Evolutionary conservation across 768 basidiomycete species (phyloP).

Genomic region (Kwoniella pini): DNA sequence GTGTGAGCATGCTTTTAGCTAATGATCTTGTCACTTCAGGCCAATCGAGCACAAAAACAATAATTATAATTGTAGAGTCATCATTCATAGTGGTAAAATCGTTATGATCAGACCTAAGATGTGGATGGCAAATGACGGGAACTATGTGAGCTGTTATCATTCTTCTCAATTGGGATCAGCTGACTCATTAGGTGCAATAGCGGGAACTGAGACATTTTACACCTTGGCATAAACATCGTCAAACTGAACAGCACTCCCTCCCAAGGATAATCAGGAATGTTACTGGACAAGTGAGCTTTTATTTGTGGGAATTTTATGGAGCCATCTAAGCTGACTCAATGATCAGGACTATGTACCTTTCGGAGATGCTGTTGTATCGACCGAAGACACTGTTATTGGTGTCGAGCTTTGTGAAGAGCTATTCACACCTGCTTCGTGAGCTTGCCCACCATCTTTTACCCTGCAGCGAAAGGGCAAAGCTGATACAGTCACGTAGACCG

Average conservation of each 20-base stretch:
- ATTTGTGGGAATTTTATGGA: no score
- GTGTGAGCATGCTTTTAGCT: not conserved
- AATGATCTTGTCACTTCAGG: constrained; percentile 60
- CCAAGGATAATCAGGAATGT: constrained; percentile 84
- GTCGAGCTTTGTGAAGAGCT: constrained; percentile 96
- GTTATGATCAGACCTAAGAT: constrained; percentile 96
- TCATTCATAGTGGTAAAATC: constrained; percentile 82
- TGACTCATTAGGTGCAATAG: constrained; percentile 24
- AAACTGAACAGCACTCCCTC: constrained; percentile 88
- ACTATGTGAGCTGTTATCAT: constrained; percentile 79
- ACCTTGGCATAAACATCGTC: constrained; percentile 85
- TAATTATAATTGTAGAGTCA: constrained; percentile 92
- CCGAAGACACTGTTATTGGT: constrained; percentile 91
- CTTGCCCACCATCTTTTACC: no score
- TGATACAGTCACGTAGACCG: constrained; percentile 63
- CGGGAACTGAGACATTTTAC: constrained; percentile 68
- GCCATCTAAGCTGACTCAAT: not conserved
- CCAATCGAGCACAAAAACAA: constrained; percentile 97
- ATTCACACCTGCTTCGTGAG: constrained; percentile 90
- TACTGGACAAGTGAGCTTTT: constrained; percentile 78
- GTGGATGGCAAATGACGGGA: constrained; percentile 99
- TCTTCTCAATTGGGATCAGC: not conserved
- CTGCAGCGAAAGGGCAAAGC: no score
- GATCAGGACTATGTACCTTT: constrained; percentile 82
- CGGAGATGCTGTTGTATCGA: constrained; percentile 92